Evolutionary conservation across 345 rosid species (phyloP), one percentile per base, ranked within the genome.

Genomic region (Raphanus raphanistrum): DNA sequence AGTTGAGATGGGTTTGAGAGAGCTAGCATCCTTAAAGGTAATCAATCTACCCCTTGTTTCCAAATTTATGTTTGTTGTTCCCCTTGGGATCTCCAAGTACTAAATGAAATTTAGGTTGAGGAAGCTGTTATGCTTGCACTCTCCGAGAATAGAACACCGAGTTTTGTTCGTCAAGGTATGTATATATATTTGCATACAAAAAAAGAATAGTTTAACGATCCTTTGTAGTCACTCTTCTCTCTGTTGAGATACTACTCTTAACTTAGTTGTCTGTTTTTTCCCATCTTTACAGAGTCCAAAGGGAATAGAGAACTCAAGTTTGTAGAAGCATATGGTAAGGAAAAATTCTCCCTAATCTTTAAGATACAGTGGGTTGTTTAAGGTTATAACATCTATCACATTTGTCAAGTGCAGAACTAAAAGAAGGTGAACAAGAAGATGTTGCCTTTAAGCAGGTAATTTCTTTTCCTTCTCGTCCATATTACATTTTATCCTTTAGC

Each of bases 1-100:
- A 55, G 97, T 96, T 80, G 97, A 91, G 85, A 96, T 96, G 98
- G 98, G 94, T 79, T 82, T 96, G 84, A 85, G 91, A 82, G 98
- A 96, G 80, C 79, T 93, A 82, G 90, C 97, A 16, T 89, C 95
- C 72, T 81, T 96, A 55, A 96, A 96, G 97, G 99, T 96, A 77
- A 17, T 16, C 26, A n/a, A 50, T 12, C 9, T 72, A 60, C 25
- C 62, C 57, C 21, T 38, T 73, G 70, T 60, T 11, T 54, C 41
- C 9, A 1, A 55, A 48, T 6, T 5, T 31, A 63, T 31, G 13
- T 25, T 64, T 50, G 21, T 8, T 35, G 6, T 5, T 35, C 8
- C 8, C 43, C 25, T 31, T 71, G 28, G 6, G 28, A 8, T 6
- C 61, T 66, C 66, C 64, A 59, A 27, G 26, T 25, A 45, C 65